Conservation (phyloP, 495 filamentous ascomycete species). For the Xylaria sp. region DNA sequence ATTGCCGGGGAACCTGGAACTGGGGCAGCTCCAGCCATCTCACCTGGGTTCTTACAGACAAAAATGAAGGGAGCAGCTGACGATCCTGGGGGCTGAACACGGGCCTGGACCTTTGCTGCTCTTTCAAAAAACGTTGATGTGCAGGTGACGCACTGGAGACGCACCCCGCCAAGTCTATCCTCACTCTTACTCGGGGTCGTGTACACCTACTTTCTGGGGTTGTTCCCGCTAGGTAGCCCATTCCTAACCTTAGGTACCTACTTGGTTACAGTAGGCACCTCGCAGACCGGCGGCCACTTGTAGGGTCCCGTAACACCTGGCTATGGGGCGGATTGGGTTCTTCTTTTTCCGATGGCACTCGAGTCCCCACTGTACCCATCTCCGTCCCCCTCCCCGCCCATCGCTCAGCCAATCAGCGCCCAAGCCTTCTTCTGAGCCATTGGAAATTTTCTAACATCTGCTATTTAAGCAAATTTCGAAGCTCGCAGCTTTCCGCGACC, state of each 20-base stretch:
- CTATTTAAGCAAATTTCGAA: constrained; percentile 25
- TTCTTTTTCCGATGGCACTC: constrained; percentile 29
- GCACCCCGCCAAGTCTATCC: neutral
- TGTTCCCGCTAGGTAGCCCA: too few relatives aligned
- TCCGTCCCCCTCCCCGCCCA: constrained; percentile 6
- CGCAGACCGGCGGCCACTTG: neutral
- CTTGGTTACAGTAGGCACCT: too few relatives aligned
- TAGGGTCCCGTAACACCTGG: neutral
- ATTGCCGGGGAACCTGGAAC: too few relatives aligned
- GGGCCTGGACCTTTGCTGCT: neutral
- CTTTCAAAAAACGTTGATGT: constrained; percentile 17
- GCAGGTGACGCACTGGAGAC: constrained; percentile 19
- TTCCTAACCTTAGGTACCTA: too few relatives aligned
- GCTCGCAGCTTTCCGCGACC: constrained; percentile 22
- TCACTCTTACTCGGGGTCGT: neutral
- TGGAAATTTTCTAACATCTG: constrained; percentile 34
- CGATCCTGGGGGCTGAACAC: neutral
- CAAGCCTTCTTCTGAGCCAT: constrained; percentile 15
- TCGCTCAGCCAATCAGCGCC: neutral
- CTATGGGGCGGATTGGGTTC: neutral
- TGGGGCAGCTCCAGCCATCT: neutral
- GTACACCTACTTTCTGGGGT: neutral
- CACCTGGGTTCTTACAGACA: too few relatives aligned
- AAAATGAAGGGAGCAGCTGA: too few relatives aligned
- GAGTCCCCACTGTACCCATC: neutral